These are phyloP conservation scores for Perilla frutescens DNA, from an alignment of 257 asterid species.

Conservation along the genomic window DNA sequence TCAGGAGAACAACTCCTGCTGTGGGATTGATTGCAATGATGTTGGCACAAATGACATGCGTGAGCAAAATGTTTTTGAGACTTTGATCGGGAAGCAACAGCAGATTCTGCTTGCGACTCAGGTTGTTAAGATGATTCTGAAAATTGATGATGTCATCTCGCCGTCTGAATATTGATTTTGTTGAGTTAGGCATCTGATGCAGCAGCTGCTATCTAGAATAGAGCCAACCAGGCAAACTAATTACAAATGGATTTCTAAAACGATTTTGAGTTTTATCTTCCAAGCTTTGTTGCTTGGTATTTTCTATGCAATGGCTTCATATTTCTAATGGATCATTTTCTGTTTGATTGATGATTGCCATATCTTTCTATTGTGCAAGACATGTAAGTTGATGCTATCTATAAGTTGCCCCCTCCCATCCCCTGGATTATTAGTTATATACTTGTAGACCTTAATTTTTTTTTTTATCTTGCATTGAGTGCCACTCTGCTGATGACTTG, in stretches of 20 bases:
- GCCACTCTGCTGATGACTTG: background rate
- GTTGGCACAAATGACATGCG: constrained; percentile 91
- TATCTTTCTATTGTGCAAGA: background rate
- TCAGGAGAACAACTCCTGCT: constrained; percentile 74
- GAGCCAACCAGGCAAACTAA: constrained; percentile 4
- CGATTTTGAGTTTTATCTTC: background rate
- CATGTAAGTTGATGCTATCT: background rate
- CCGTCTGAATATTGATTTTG: constrained; percentile 68
- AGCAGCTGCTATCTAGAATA: constrained; percentile 30
- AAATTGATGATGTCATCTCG: constrained; percentile 83
- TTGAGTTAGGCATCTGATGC: constrained; percentile 13
- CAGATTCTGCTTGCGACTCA: constrained; percentile 86
- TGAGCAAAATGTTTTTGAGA: constrained; percentile 86
- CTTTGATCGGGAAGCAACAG: constrained; percentile 86
- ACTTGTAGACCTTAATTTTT: background rate
- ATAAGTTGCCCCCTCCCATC: background rate
- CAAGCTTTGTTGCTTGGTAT: background rate
- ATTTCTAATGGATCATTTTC: background rate
- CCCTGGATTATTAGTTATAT: background rate
- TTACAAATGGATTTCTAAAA: background rate
- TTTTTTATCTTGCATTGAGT: background rate
- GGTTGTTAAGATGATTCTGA: constrained; percentile 87
- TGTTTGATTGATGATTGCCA: background rate
- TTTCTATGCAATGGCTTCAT: background rate
- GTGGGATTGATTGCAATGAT: constrained; percentile 89